A percentile compares a stretch with the other conserved stretches of the same genome.
Conservation (phyloP, 305 asterid species). For the Solanum chacoense region DNA sequence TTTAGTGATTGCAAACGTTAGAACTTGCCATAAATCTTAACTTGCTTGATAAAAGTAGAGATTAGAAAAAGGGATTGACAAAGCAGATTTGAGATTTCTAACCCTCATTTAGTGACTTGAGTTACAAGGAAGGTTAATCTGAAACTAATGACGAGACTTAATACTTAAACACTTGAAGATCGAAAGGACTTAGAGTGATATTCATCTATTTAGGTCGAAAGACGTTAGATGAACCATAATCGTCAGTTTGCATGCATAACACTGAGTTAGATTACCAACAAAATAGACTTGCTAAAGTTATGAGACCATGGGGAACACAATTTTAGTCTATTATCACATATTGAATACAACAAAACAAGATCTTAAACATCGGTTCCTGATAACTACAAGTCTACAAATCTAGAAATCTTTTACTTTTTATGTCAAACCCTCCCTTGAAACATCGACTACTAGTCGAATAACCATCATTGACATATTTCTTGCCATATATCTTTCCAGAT, state of each 20-base stretch:
- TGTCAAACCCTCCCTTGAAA: neutral
- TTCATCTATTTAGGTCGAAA: neutral
- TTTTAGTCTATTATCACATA: neutral
- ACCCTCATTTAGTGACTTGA: neutral
- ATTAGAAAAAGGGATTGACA: neutral
- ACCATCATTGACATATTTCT: neutral
- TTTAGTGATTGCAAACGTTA: neutral
- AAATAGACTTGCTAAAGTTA: neutral
- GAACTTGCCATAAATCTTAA: neutral
- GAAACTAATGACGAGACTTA: neutral
- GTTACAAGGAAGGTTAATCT: neutral
- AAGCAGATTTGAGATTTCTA: neutral
- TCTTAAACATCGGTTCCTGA: neutral
- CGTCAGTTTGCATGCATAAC: neutral
- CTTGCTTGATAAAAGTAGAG: neutral
- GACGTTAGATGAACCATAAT: neutral
- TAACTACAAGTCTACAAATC: neutral
- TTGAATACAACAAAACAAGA: neutral
- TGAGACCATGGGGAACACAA: neutral
- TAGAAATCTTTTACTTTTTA: neutral
- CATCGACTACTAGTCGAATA: neutral
- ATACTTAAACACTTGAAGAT: neutral
- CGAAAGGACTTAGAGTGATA: neutral
- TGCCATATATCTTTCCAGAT: neutral
- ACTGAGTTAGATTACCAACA: neutral